phyloP scores from a whole-genome alignment of 1,284 basidiomycete species.

The Papiliotrema laurentii region DNA sequence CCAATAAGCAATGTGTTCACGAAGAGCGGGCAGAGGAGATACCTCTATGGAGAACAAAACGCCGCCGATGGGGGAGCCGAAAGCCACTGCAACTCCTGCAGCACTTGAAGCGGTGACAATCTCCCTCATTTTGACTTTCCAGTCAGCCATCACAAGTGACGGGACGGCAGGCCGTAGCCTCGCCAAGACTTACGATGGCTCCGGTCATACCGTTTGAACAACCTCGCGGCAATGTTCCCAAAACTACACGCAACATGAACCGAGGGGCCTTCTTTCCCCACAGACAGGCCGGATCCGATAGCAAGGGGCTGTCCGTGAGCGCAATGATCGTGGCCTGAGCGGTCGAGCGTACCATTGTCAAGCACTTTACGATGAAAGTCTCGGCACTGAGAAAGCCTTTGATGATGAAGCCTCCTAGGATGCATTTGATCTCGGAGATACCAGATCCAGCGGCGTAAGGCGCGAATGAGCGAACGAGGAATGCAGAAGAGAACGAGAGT shows the following conservation, averaged over 20 bases:
- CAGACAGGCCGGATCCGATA: conserved; percentile 95
- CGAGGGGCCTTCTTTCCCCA: conserved; percentile 97
- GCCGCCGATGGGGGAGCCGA: conserved; percentile 95
- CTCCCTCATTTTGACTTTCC: conserved; percentile 81
- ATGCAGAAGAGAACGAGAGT: conserved; percentile 79
- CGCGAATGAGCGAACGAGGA: conserved; percentile 81
- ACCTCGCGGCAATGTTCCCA: conserved; percentile 76
- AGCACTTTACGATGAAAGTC: conserved; percentile 85
- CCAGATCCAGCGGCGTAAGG: conserved; percentile 97
- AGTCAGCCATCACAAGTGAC: neutral
- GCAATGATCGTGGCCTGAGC: conserved; percentile 57
- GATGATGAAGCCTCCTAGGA: conserved; percentile 94
- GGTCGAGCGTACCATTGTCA: conserved; percentile 66
- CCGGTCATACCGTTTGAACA: conserved; percentile 75
- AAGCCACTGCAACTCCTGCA: conserved; percentile 94
- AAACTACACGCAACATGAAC: conserved; percentile 96
- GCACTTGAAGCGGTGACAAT: conserved; percentile 93
- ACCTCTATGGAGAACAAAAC: conserved; percentile 77
- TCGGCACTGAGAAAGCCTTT: conserved; percentile 85
- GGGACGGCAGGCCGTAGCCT: no score
- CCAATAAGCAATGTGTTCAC: neutral
- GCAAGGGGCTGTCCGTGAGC: conserved; percentile 69
- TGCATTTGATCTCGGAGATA: conserved; percentile 99
- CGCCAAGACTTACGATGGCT: conserved; percentile 80
- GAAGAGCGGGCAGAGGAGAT: conserved; percentile 7